Conservation (phyloP, 208 protist species). For the Trypanosoma mega region DNA sequence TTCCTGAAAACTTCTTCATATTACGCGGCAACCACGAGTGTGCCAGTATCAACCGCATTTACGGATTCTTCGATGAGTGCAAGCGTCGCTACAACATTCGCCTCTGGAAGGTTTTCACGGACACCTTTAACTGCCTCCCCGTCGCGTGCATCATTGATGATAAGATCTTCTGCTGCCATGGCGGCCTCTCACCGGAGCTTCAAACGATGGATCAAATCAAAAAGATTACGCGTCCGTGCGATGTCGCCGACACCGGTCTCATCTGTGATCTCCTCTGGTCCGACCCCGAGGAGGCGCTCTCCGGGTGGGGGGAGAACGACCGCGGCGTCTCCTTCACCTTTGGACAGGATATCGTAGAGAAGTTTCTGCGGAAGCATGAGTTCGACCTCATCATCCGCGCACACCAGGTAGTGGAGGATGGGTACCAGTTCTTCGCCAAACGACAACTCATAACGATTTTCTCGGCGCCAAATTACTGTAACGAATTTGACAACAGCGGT, state of each 20-base stretch:
- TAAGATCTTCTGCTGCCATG: slow-evolving; percentile 99
- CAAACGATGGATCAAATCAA: slow-evolving; percentile 96
- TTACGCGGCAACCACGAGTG: slow-evolving; percentile 99
- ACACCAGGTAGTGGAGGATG: slow-evolving; percentile 96
- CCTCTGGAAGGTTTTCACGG: slow-evolving; percentile 99
- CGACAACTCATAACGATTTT: slow-evolving; percentile 97
- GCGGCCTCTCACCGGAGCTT: slow-evolving; percentile 97
- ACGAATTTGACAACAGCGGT: slow-evolving; percentile 99
- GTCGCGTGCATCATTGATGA: slow-evolving; percentile 99
- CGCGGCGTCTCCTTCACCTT: slow-evolving; percentile 93
- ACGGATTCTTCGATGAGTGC: slow-evolving; percentile 99
- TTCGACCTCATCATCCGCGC: slow-evolving; percentile 96
- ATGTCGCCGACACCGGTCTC: slow-evolving; percentile 98
- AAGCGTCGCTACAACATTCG: slow-evolving; percentile 98
- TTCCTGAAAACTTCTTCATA: slow-evolving; percentile 99
- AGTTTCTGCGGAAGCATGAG: slow-evolving; percentile 96
- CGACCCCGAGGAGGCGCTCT: slow-evolving; percentile 96
- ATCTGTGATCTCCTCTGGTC: slow-evolving; percentile 99
- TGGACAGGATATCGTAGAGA: slow-evolving; percentile 91
- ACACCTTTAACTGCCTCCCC: slow-evolving; percentile 99
- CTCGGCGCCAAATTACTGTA: slow-evolving; percentile 98
- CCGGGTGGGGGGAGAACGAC: slow-evolving; percentile 93
- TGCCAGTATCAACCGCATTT: slow-evolving; percentile 99
- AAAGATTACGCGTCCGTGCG: slow-evolving; percentile 96
- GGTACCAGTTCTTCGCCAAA: slow-evolving; percentile 97